phyloP scores from a whole-genome alignment of 2,329 filamentous ascomycete species.

The Fusarium drepaniforme region DNA sequence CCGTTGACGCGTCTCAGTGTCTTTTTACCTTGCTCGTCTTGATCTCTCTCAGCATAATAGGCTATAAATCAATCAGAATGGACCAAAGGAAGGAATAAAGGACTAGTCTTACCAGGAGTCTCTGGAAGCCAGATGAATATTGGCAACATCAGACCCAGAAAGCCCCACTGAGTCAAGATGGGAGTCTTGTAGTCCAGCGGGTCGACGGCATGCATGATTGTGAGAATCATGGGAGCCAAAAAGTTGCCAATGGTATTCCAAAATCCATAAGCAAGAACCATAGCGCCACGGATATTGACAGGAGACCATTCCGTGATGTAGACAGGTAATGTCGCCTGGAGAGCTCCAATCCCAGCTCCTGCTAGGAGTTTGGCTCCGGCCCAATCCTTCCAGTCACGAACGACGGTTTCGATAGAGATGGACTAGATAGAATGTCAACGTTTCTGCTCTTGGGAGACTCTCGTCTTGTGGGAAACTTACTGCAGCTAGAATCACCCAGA shows the following conservation, averaged over 20 bases:
- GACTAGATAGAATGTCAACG: not conserved
- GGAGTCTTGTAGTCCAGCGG: not conserved
- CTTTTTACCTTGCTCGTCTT: not conserved
- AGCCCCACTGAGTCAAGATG: not conserved
- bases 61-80: not conserved
- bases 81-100: not conserved
- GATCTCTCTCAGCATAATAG: not conserved
- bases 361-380: not conserved
- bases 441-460: not conserved
- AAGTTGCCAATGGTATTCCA: not conserved
- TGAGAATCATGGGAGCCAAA: not conserved
- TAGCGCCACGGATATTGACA: not conserved
- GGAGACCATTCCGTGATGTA: not conserved
- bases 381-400: constrained; percentile 2
- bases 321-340: not conserved
- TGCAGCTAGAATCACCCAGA: not conserved
- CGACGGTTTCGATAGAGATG: not conserved
- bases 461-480: not conserved
- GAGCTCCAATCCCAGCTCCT: not conserved
- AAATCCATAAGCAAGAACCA: not conserved
- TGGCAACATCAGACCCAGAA: not conserved
- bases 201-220: not conserved
- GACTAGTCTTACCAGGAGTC: not conserved
- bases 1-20: not conserved
- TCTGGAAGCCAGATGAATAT: not conserved